Conservation (phyloP, 371 early-diverging fungal species). For the Mortierella sp. region DNA sequence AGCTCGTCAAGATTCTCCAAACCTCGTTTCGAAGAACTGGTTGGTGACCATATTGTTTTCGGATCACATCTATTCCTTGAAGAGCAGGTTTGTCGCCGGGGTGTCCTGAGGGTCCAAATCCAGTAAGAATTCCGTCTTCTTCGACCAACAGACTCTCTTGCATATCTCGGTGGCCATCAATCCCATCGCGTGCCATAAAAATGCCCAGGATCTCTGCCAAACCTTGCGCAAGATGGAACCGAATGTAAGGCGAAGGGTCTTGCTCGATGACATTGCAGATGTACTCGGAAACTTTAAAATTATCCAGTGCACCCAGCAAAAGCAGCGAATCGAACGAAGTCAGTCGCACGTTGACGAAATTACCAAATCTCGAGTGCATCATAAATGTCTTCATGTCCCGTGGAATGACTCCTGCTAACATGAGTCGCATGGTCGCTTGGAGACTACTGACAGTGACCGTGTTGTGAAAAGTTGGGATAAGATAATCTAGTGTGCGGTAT, state of each 20-base stretch:
- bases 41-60: slow-evolving; percentile 40
- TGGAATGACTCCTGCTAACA: slow-evolving; percentile 73
- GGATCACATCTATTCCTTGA: slow-evolving; percentile 24
- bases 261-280: slow-evolving; percentile 66
- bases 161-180: slow-evolving; percentile 22
- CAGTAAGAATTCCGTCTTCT: slow-evolving; percentile 29
- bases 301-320: slow-evolving; percentile 69
- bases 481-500: slow-evolving; percentile 81
- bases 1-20: slow-evolving; percentile 44
- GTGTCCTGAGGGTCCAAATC: slow-evolving; percentile 12
- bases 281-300: slow-evolving; percentile 62
- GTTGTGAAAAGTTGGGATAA: slow-evolving; percentile 90
- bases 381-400: slow-evolving; percentile 76
- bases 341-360: slow-evolving; percentile 73
- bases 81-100: slow-evolving; percentile 10
- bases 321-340: slow-evolving; percentile 77
- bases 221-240: slow-evolving; percentile 64
- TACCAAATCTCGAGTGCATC: slow-evolving; percentile 71
- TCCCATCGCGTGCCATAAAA: slow-evolving; percentile 55
- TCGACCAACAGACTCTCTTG: slow-evolving; percentile 42
- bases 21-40: slow-evolving; percentile 40
- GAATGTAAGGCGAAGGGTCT: slow-evolving; percentile 69
- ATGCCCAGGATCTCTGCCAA: slow-evolving; percentile 66
- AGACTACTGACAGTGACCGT: slow-evolving; percentile 85
- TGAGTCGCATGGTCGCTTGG: slow-evolving; percentile 68